Conservation (phyloP, 371 early-diverging fungal genomes). For the Dichotomocladium elegans region DNA sequence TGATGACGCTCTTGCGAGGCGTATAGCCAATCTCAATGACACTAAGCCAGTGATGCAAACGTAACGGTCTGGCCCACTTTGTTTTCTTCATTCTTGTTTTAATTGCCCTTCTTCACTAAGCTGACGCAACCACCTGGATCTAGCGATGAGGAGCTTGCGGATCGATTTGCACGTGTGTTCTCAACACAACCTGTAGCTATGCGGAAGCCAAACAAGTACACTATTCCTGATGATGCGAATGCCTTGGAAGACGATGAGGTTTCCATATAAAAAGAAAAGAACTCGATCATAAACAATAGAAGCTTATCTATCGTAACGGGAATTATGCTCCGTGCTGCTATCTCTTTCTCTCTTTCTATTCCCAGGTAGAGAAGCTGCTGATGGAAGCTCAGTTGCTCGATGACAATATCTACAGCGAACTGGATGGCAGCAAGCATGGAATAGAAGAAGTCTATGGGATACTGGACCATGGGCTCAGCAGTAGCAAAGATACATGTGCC, state of each 20-base stretch:
- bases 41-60: conserved; percentile 2
- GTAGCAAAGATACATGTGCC: no score
- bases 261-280: not conserved
- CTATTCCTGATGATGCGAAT: conserved; percentile 16
- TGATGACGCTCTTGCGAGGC: conserved; percentile 5
- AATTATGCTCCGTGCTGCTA: no score
- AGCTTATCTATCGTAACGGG: no score
- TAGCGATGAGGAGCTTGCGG: conserved; percentile 24
- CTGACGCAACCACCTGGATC: not conserved
- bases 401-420: conserved; percentile 6
- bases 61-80: no score
- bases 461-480: no score
- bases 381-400: conserved; percentile 4
- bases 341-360: no score
- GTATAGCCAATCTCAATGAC: conserved; percentile 5
- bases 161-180: conserved; percentile 27
- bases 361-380: conserved; percentile 9
- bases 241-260: conserved; percentile 4
- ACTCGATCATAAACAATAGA: no score
- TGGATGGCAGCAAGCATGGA: conserved; percentile 9
- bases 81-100: no score
- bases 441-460: no score
- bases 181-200: conserved; percentile 14
- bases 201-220: conserved; percentile 13
- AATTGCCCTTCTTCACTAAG: not conserved